A percentile compares a stretch with the other conserved stretches of the same genome.
Conservation (phyloP, 78 protist species). For the Chrysochromulina tobinii region DNA sequence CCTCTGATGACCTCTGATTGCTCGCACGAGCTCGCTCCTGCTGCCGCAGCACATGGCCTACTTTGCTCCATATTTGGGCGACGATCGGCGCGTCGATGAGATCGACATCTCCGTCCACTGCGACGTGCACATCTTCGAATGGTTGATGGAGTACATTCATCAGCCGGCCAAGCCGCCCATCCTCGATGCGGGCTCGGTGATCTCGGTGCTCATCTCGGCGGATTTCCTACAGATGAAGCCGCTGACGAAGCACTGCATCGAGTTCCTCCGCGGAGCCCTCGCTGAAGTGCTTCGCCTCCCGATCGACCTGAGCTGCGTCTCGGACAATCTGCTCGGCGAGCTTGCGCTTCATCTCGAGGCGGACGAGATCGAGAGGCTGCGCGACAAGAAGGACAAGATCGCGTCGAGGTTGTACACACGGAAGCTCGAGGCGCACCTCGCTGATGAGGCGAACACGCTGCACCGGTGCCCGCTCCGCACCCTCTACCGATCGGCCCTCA, state of each 20-base stretch:
- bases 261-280: background rate
- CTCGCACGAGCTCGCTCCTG: background rate
- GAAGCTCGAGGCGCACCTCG: background rate
- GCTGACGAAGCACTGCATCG: background rate
- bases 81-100: background rate
- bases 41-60: slow-evolving; percentile 20
- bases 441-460: background rate
- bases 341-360: background rate
- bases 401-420: background rate
- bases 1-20: background rate
- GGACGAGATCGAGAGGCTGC: background rate
- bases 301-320: slow-evolving; percentile 32
- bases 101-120: slow-evolving; percentile 48
- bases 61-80: background rate
- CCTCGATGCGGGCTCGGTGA: background rate
- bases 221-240: slow-evolving; percentile 39
- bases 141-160: background rate
- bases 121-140: slow-evolving; percentile 40
- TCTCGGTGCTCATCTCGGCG: slow-evolving; percentile 35
- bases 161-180: background rate
- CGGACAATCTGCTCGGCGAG: background rate
- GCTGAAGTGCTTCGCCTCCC: background rate
- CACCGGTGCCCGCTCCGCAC: background rate
- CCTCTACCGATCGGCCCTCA: no score
- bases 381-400: slow-evolving; percentile 17